A percentile compares a stretch with the other conserved stretches of the same genome.
Conservation (phyloP, 768 basidiomycete species). For the Podaxis mareebaensis region DNA sequence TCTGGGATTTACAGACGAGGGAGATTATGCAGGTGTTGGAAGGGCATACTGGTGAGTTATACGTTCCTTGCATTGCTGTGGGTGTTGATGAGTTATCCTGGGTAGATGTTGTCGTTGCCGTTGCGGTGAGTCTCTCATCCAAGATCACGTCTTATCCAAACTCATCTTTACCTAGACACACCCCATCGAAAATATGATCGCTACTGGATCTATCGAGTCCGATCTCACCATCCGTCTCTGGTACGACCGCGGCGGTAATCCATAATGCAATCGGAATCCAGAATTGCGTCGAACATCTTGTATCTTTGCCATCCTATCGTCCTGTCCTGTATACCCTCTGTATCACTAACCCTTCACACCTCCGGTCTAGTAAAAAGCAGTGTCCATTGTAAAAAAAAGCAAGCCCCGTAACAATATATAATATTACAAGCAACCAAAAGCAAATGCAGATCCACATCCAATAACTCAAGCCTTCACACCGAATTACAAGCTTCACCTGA, state of each 20-base stretch:
- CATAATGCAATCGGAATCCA: constrained; percentile 19
- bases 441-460: background rate
- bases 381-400: background rate
- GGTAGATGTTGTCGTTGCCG: constrained; percentile 74
- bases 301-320: constrained; percentile 9
- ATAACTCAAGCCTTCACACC: background rate
- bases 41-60: constrained; percentile 63
- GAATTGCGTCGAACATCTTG: constrained; percentile 14
- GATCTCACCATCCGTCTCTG: constrained; percentile 85
- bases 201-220: constrained; percentile 82
- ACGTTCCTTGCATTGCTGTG: background rate
- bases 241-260: constrained; percentile 51
- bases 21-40: constrained; percentile 80
- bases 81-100: background rate
- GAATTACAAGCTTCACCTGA: constrained; percentile 19
- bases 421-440: constrained; percentile 3
- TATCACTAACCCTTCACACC: background rate
- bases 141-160: constrained; percentile 6
- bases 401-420: constrained; percentile 4
- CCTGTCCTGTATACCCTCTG: constrained; percentile 2
- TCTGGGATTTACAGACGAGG: constrained; percentile 91
- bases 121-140: constrained; percentile 53
- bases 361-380: background rate
- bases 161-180: constrained; percentile 58
- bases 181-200: constrained; percentile 84